Percentiles rank a stretch among this genome's conserved stretches.
phyloP scores from a whole-genome alignment of 73 alveolate genomes.

The Effrenium voratum region DNA sequence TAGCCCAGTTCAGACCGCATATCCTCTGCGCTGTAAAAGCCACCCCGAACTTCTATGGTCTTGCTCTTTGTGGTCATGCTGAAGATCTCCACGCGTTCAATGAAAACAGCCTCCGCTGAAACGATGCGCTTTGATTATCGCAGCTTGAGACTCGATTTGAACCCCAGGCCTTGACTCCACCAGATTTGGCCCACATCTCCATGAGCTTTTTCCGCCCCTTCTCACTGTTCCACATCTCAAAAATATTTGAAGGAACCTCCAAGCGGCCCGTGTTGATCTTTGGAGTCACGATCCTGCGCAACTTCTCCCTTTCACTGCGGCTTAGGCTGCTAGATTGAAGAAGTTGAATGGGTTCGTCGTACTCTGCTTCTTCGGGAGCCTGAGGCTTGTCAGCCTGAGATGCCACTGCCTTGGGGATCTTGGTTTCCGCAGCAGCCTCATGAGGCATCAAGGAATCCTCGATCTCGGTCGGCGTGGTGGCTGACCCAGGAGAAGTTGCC shows the following conservation, averaged over 20 bases:
- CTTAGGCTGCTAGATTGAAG: neutral
- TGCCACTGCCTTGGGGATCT: neutral
- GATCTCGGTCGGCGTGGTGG: too few relatives aligned
- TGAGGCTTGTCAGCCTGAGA: neutral
- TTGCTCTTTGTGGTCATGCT: neutral
- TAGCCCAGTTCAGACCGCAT: neutral
- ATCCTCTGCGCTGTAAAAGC: neutral
- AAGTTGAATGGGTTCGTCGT: neutral
- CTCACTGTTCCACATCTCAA: neutral
- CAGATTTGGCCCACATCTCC: constrained; percentile 61
- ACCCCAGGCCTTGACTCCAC: constrained; percentile 25
- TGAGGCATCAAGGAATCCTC: neutral
- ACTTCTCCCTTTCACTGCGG: neutral
- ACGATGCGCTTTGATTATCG: too few relatives aligned
- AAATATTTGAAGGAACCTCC: constrained; percentile 14
- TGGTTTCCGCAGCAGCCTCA: neutral
- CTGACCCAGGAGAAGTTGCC: too few relatives aligned
- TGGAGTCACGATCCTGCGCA: neutral
- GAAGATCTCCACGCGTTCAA: neutral
- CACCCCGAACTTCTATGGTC: neutral
- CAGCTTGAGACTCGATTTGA: too few relatives aligned
- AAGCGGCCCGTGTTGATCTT: constrained; percentile 21
- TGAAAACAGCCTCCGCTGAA: neutral
- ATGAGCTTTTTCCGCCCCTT: constrained; percentile 21
- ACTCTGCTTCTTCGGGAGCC: neutral